phyloP scores from a whole-genome alignment of 495 filamentous ascomycete species.

The Annulohypoxylon nitens region DNA sequence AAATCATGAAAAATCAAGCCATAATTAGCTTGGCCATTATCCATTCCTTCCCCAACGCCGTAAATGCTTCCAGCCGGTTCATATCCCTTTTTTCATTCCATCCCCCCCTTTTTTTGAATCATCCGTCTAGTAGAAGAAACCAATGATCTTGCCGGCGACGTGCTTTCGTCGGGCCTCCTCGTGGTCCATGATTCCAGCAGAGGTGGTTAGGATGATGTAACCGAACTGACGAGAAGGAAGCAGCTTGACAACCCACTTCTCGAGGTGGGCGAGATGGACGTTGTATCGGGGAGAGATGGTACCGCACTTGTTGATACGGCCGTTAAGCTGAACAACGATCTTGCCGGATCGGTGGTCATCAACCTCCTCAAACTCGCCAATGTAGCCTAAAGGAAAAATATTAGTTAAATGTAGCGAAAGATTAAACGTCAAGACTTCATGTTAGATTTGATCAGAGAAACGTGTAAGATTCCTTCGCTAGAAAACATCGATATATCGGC shows the following conservation, averaged over 20 bases:
- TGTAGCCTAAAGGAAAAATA: slow-evolving; percentile 79
- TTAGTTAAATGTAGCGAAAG: slow-evolving; percentile 84
- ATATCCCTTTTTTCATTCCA: slow-evolving; percentile 37
- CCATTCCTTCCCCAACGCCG: slow-evolving; percentile 48
- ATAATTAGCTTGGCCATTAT: slow-evolving; percentile 37
- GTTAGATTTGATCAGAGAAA: slow-evolving; percentile 72
- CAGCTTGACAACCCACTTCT: slow-evolving; percentile 99
- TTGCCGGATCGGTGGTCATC: slow-evolving; percentile 94
- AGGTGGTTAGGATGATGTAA: slow-evolving; percentile 98
- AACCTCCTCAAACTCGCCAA: slow-evolving; percentile 99
- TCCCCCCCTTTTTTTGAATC: slow-evolving; percentile 28
- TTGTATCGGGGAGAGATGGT: slow-evolving; percentile 99
- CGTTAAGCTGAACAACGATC: slow-evolving; percentile 52
- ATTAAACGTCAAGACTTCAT: slow-evolving; percentile 89
- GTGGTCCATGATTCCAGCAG: slow-evolving; percentile 99
- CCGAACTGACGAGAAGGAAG: slow-evolving; percentile 99
- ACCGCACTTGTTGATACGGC: slow-evolving; percentile 98
- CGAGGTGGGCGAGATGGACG: slow-evolving; percentile 94
- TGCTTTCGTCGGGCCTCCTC: slow-evolving; percentile 99
- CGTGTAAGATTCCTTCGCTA: slow-evolving; percentile 91
- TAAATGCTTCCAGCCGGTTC: slow-evolving; percentile 49
- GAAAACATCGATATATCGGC: slow-evolving; percentile 83
- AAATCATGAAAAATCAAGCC: slow-evolving; percentile 39
- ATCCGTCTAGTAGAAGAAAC: slow-evolving; percentile 88
- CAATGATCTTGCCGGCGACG: slow-evolving; percentile 94